A percentile compares a stretch with the other conserved stretches of the same genome.
These are phyloP conservation scores for Sclerotiophoma versabilis DNA, from an alignment of 2,329 filamentous ascomycete genomes.

Conservation along the genomic window DNA sequence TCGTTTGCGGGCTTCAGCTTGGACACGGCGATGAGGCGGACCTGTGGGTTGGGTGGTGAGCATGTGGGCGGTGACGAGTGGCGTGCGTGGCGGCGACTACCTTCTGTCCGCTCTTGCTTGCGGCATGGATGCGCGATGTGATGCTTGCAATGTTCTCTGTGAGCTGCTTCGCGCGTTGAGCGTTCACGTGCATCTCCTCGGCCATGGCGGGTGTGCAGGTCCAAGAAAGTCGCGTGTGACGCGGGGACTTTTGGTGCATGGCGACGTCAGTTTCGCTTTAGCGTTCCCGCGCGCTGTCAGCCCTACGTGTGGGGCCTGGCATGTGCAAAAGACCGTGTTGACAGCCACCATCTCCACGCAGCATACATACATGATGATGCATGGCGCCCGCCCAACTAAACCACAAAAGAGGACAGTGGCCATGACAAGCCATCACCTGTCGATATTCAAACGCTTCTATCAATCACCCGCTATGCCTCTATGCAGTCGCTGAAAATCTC, in stretches of 20 bases:
- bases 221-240: conserved; percentile 18
- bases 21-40: conserved; percentile 91
- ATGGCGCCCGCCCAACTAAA: no score
- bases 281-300: conserved; percentile 15
- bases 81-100: conserved; percentile 22
- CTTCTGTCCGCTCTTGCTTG: conserved; percentile 42
- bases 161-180: conserved; percentile 55
- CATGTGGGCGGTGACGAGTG: background rate
- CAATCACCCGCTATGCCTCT: conserved; percentile 4
- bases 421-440: background rate
- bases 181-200: conserved; percentile 50
- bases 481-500: conserved; percentile 13
- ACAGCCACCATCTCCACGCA: no score
- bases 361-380: no score
- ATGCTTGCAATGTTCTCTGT: conserved; percentile 55
- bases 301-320: conserved; percentile 14
- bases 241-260: conserved; percentile 9
- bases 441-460: background rate
- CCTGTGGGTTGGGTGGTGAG: conserved; percentile 53
- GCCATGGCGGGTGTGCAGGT: conserved; percentile 36
- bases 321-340: background rate
- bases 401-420: no score
- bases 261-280: conserved; percentile 29
- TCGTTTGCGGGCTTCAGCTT: conserved; percentile 95
- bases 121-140: conserved; percentile 51